Base-by-base conservation (phyloP, 2,329 filamentous ascomycete genomes). In the Sporothrix humicola region DNA sequence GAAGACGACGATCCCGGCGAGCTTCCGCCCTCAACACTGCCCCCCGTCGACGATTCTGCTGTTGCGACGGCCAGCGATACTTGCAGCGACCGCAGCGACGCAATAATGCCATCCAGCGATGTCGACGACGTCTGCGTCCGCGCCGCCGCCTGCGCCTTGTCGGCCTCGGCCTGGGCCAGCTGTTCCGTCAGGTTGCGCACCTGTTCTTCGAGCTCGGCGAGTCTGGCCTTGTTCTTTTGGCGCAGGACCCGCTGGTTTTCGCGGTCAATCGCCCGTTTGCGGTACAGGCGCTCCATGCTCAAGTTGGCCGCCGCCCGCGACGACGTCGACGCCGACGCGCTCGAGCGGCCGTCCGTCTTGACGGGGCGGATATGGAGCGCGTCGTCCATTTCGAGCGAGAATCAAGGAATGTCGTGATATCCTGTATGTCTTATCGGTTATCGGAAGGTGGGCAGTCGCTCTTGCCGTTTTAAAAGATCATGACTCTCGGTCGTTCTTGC, bases 221-320 rank as follows among this genome's bases (percentile, higher is more conserved):
- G 72, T 1, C 74, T 69, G 6, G 74, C 58, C 70, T 75, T 75
- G 74, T 75, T 75, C 52, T 75, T 75, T 20, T 75, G 74, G 7
- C 74, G 69, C 26, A 74, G 61, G 17, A 74, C 70, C 10, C 74
- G 73, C 61, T 75, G 72, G 66, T 75, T 75, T 44, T 74, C 74
- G 13, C 74, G 74, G 71, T 75, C 74, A 9, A 74, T 75, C 8
- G 74, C 74, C 23, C 74, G 72, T 54, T 75, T 75, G 42, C 74
- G 65, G 65, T 74, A 74, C 31, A 75, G 72, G 17, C 71, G 69
- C 59, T 75, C 74, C 44, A 74, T 61, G 68, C 70, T 73, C 37
- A 75, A 52, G 61, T 74, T 74, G 66, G 72, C 74, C 13, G 73
- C 74, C 2, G 74, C 74, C 15, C 74, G 72, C 66, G 74, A 69